Conservation (phyloP, 1,139 yeast genomes). For the Taphrina sp. region DNA sequence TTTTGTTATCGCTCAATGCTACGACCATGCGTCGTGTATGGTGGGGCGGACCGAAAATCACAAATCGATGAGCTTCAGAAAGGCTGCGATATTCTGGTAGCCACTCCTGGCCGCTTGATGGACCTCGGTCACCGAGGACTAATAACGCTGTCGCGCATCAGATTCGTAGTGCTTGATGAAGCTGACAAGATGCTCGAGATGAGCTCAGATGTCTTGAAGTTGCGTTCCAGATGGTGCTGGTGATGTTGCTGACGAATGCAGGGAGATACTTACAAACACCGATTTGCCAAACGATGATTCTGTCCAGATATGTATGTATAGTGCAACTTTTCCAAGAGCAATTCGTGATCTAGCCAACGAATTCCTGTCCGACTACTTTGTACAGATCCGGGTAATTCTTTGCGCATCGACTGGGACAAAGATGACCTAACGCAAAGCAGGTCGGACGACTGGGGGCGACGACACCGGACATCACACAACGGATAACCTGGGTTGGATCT, state of each 20-base stretch:
- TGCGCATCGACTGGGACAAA: no score
- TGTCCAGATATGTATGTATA: conserved; percentile 60
- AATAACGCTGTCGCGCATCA: conserved; percentile 90
- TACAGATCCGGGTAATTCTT: conserved; percentile 50
- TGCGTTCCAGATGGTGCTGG: neutral
- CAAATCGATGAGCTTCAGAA: conserved; percentile 79
- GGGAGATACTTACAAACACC: neutral
- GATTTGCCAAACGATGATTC: neutral
- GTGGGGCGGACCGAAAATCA: conserved; percentile 97
- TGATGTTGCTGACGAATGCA: neutral
- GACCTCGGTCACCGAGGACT: conserved; percentile 87
- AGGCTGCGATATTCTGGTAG: conserved; percentile 82
- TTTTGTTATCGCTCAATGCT: conserved; percentile 70
- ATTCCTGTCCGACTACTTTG: conserved; percentile 33
- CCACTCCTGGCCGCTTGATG: conserved; percentile 94
- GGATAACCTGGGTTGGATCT: neutral
- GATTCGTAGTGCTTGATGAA: conserved; percentile 90
- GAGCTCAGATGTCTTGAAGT: conserved; percentile 54
- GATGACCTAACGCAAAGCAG: no score
- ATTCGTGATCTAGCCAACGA: conserved; percentile 96
- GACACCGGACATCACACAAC: conserved; percentile 8
- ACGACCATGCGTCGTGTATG: conserved; percentile 93
- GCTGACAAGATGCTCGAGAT: conserved; percentile 87
- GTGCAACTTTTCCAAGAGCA: conserved; percentile 98
- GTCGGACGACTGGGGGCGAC: conserved; percentile 12